phyloP scores from a whole-genome alignment of 75 land plant species.

The Cunninghamia lanceolata region DNA sequence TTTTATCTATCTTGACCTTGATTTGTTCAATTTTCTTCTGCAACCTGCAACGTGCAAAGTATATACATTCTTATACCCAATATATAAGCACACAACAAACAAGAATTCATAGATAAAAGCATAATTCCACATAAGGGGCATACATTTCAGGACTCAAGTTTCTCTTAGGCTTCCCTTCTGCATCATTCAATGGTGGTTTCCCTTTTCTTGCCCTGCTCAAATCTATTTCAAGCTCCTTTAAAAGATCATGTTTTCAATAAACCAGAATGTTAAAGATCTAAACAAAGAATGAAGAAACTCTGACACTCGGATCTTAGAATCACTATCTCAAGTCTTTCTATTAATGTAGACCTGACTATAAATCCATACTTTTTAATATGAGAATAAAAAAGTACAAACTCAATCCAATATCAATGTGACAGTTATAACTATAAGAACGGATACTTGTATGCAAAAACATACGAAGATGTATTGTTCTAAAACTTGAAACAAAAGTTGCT shows the following conservation, averaged over 20 bases:
- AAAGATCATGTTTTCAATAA: slow-evolving; percentile 23
- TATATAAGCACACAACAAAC: neutral
- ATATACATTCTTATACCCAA: neutral
- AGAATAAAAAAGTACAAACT: neutral
- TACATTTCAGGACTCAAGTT: slow-evolving; percentile 82
- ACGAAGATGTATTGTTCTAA: neutral
- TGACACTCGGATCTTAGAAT: neutral
- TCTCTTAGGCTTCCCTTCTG: slow-evolving; percentile 82
- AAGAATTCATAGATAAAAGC: neutral
- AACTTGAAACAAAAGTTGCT: too few species aligned
- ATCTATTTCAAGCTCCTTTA: slow-evolving; percentile 70
- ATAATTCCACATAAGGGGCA: neutral
- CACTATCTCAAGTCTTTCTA: neutral
- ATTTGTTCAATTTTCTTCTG: slow-evolving; percentile 75
- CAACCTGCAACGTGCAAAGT: slow-evolving; percentile 44
- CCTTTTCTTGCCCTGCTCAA: slow-evolving; percentile 89
- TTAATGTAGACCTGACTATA: neutral
- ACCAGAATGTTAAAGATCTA: neutral
- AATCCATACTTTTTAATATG: neutral
- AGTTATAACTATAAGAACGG: neutral
- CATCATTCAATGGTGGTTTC: slow-evolving; percentile 80
- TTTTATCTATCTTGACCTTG: slow-evolving; percentile 79
- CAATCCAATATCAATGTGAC: neutral
- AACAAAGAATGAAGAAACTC: neutral
- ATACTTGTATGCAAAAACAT: neutral